These are phyloP conservation scores for Annulohypoxylon stygium DNA, from an alignment of 495 filamentous ascomycete genomes.

Conservation along the genomic window DNA sequence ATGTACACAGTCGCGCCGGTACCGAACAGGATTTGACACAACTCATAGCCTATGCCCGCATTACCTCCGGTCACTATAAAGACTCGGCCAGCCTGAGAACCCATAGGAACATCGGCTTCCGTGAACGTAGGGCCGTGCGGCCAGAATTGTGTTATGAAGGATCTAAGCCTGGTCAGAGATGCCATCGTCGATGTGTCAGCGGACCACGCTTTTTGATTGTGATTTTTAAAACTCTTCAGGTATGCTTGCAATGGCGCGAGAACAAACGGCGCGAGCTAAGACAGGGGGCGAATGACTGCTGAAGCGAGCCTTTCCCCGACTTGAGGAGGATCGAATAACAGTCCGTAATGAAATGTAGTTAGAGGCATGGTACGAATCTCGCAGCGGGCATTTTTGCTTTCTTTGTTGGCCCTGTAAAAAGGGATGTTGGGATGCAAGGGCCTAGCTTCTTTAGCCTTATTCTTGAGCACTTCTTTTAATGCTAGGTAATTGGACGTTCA, in stretches of 20 bases:
- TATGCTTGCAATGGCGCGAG: background rate
- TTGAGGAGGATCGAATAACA: too few species aligned
- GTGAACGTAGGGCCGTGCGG: slow-evolving; percentile 41
- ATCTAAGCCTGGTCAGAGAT: background rate
- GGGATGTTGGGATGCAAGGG: background rate
- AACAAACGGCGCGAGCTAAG: too few species aligned
- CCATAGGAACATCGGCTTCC: slow-evolving; percentile 24
- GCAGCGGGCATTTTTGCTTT: too few species aligned
- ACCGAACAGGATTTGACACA: slow-evolving; percentile 55
- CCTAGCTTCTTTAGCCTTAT: background rate
- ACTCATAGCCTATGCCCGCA: slow-evolving; percentile 57
- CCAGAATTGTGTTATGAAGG: slow-evolving; percentile 40
- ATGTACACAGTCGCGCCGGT: slow-evolving; percentile 55
- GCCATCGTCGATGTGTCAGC: background rate
- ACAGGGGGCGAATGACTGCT: too few species aligned
- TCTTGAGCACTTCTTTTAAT: background rate
- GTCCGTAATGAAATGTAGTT: too few species aligned
- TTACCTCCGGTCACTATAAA: slow-evolving; percentile 58
- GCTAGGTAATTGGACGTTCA: background rate
- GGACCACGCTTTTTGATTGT: background rate
- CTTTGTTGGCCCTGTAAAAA: background rate
- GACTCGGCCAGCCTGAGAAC: slow-evolving; percentile 54
- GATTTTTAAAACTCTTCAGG: background rate
- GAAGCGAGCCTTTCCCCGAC: too few species aligned
- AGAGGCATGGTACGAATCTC: too few species aligned